Evolutionary conservation across 2,329 filamentous ascomycete species (phyloP), one percentile per base, ranked within the genome.

Genomic region (Fonsecaea pugnacius): DNA sequence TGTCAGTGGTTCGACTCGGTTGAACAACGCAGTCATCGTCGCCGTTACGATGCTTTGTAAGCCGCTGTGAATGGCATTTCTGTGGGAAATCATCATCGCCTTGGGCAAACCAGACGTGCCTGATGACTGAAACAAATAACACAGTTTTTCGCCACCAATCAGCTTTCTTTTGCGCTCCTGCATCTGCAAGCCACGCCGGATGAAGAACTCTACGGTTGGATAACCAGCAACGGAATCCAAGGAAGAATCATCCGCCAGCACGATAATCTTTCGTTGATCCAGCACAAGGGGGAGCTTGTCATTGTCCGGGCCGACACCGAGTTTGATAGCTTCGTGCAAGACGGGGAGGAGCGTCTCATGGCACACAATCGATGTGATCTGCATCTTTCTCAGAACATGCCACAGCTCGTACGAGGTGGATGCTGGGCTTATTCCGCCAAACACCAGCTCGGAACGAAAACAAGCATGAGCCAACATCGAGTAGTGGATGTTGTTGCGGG

Each of bases 131-230:
- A 48, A 48, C 43, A 48, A 21, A 24, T 48, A 48, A 48, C 43
- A 48, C 43, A 48, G 6, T 14, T 48, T 48, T 9, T 48, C 43
- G 4, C 43, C 43, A 10, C 43, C 43, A 48, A 48, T 10, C 8
- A 48, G 43, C 12, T 48, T 48, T 24, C 43, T 48, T 48, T 48
- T 48, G 43, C 43, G 43, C 43, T 48, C 43, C 24, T 48, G 18
- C 43, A 48, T 48, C 43, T 48, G 43, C 43, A 24, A 27, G 43
- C 43, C 43, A 12, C 18, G 43, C 5, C 43, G 18, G 6, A 48
- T 21, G 43, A 48, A 24, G 6, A 10, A 48, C 21, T 48, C 43
- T 24, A 48, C 43, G 3, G 43, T 48, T 14, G 21, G 43, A 24
- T 27, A 48, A 10, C 43, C 43, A 9, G 5, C 43, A 3, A 48